phyloP scores from a whole-genome alignment of 768 basidiomycete genomes.

The Cubamyces lactineus region DNA sequence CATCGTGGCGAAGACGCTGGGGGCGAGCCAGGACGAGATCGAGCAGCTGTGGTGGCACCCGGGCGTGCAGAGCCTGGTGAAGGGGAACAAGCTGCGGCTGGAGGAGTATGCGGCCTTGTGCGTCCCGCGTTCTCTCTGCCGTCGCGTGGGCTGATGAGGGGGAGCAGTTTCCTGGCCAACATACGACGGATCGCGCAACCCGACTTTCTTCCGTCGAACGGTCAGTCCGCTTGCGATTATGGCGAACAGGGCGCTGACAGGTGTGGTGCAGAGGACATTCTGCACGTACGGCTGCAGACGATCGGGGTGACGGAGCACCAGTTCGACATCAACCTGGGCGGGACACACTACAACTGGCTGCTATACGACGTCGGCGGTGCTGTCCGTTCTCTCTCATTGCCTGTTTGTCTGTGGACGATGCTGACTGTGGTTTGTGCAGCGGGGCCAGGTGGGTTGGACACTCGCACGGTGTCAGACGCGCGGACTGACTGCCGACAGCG shows the following conservation, averaged over 20 bases:
- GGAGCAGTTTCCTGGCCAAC: constrained; percentile 64
- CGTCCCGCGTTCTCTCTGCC: constrained; percentile 32
- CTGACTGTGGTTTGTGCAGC: constrained; percentile 39
- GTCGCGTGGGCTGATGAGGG: constrained; percentile 7
- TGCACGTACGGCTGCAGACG: constrained; percentile 80
- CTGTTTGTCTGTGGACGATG: constrained; percentile 2
- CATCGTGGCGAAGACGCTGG: constrained; percentile 59
- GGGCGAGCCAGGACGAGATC: constrained; percentile 53
- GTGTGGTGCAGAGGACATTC: constrained; percentile 60
- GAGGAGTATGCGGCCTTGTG: constrained; percentile 82
- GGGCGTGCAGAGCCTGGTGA: constrained; percentile 59
- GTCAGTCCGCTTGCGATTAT: constrained; percentile 36
- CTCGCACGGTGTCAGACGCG: background rate
- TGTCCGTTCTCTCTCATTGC: constrained; percentile 45
- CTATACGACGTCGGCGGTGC: constrained; percentile 86
- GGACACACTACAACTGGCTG: constrained; percentile 71
- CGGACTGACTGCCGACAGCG: constrained; percentile 44
- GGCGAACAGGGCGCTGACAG: too few relatives aligned
- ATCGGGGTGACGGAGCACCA: constrained; percentile 78
- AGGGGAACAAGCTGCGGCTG: constrained; percentile 61
- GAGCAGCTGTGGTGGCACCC: constrained; percentile 71
- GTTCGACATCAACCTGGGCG: constrained; percentile 67
- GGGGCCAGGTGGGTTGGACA: constrained; percentile 55
- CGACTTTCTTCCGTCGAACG: constrained; percentile 73
- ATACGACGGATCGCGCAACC: constrained; percentile 66